Evolutionary conservation across 192 early-diverging fungal genomes (phyloP).

Genomic region (Helicostylum pulchrum): DNA sequence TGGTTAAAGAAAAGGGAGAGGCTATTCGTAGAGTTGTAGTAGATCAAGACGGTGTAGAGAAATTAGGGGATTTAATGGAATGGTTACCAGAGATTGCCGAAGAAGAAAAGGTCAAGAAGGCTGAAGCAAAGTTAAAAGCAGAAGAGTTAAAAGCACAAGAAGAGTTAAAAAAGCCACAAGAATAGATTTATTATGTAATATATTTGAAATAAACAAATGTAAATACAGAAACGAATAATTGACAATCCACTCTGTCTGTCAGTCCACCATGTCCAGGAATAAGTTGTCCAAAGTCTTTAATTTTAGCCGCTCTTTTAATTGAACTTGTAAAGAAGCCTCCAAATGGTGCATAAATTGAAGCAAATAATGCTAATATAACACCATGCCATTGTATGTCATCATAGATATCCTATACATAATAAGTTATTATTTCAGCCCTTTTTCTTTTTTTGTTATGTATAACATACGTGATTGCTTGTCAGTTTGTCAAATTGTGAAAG

Average conservation of each 20-base stretch:
- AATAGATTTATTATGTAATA: neutral
- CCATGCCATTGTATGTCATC: conserved; percentile 70
- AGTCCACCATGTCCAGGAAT: conserved; percentile 98
- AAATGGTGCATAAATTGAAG: conserved; percentile 91
- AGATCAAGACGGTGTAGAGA: conserved; percentile 37
- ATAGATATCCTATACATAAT: neutral
- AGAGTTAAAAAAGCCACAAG: neutral
- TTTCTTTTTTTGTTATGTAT: too few relatives aligned
- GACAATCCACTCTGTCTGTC: conserved; percentile 96
- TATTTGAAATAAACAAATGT: conserved; percentile 76
- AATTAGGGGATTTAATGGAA: conserved; percentile 44
- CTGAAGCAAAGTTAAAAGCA: conserved; percentile 17
- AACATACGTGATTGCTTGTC: too few relatives aligned
- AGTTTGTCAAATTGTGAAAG: too few relatives aligned
- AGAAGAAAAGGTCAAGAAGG: conserved; percentile 41
- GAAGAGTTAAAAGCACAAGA: conserved; percentile 5
- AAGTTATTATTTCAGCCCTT: too few relatives aligned
- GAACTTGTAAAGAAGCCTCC: conserved; percentile 96
- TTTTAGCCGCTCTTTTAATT: conserved; percentile 91
- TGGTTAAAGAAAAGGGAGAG: conserved; percentile 77
- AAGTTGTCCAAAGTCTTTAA: conserved; percentile 94
- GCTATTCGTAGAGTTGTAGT: conserved; percentile 52
- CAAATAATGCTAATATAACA: conserved; percentile 82
- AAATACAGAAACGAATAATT: conserved; percentile 93
- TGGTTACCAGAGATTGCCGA: conserved; percentile 51